A percentile compares a stretch with the other conserved stretches of the same genome.
Conservation (phyloP, 805 yeast genomes). For the Metschnikowia drakensbergensis region DNA sequence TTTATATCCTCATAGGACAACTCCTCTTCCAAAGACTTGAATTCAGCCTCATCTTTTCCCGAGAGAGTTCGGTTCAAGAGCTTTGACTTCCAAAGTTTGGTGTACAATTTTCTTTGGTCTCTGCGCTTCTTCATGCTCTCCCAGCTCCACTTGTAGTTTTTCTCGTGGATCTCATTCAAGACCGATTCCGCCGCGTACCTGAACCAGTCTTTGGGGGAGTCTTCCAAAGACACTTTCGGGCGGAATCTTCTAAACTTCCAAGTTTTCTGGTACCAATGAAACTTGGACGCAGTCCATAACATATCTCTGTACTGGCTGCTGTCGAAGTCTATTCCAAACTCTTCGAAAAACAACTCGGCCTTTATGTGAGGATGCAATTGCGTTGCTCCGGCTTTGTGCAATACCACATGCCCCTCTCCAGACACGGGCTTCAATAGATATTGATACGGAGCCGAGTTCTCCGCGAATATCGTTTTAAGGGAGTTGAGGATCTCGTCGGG, state of each 20-base stretch:
- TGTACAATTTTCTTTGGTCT: slow-evolving; percentile 66
- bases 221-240: slow-evolving; percentile 52
- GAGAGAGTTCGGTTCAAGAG: slow-evolving; percentile 33
- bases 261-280: slow-evolving; percentile 74
- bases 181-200: slow-evolving; percentile 75
- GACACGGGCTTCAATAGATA: slow-evolving; percentile 80
- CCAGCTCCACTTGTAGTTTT: slow-evolving; percentile 86
- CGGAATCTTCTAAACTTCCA: slow-evolving; percentile 67
- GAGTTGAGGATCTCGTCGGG: slow-evolving; percentile 45
- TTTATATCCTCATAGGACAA: slow-evolving; percentile 75
- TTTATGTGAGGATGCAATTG: slow-evolving; percentile 64
- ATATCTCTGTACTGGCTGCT: slow-evolving; percentile 81
- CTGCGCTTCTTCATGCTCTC: slow-evolving; percentile 66
- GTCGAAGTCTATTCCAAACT: slow-evolving; percentile 82
- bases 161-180: slow-evolving; percentile 74
- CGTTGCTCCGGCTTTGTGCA: slow-evolving; percentile 76
- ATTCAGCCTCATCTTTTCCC: slow-evolving; percentile 15
- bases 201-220: slow-evolving; percentile 80
- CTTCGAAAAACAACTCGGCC: slow-evolving; percentile 77
- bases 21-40: slow-evolving; percentile 54
- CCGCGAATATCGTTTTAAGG: slow-evolving; percentile 45
- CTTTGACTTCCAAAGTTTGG: slow-evolving; percentile 61
- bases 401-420: slow-evolving; percentile 77
- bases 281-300: slow-evolving; percentile 73
- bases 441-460: slow-evolving; percentile 33